Base-by-base conservation (phyloP, 108 stramenopile genomes). In the Heterococcus sp. region DNA sequence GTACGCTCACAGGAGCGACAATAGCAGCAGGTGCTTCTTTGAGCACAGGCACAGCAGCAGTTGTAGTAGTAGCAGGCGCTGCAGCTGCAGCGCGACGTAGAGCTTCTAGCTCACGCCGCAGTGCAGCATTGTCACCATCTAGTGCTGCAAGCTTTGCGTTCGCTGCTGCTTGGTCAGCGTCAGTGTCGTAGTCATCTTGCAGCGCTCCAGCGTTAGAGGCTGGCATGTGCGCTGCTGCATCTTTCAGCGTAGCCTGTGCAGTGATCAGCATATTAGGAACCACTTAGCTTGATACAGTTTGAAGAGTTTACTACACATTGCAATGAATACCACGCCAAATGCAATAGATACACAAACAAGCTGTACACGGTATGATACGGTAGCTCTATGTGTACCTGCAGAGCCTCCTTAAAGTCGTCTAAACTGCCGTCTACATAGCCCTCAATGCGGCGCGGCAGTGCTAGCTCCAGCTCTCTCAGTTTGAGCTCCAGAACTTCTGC, bases 401-500 rank as follows among this genome's bases (percentile, higher is more conserved):
- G 46, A 8, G 46, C 21, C 46, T 58, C 46, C 73, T 81, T 81
- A 37, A 81, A 72, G 3, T 37, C 79, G 26, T 39, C 72, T 5
- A 81, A 63, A 37, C 71, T 72, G 72, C 72, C 79, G 39, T 81
- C 72, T 72, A 81, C 72, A 28, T 35, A 81, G 35, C 72, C 79
- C 72, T 81, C 79, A 38, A 81, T 71, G 36, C 72, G 39, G 30
- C 79, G 35, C 0, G 79, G 79, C 37, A 81, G 35, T 38, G 2
- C 73, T 32, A 80, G 71, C 79, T 80, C 79, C 35, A 80, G 40
- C 3, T 38, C 72, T 37, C 79, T 37, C 79, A 80, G 71, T 8
- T 71, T 71, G 29, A 32, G 39, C 38, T 80, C 79, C 21, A 80
- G 79, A 2, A 65, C 79, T 37, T 80, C 72, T 0, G 72, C 64